Percentiles rank a stretch among this genome's conserved stretches.
These are phyloP conservation scores for Suillus americanus DNA, from an alignment of 768 basidiomycete species.

Conservation along the genomic window DNA sequence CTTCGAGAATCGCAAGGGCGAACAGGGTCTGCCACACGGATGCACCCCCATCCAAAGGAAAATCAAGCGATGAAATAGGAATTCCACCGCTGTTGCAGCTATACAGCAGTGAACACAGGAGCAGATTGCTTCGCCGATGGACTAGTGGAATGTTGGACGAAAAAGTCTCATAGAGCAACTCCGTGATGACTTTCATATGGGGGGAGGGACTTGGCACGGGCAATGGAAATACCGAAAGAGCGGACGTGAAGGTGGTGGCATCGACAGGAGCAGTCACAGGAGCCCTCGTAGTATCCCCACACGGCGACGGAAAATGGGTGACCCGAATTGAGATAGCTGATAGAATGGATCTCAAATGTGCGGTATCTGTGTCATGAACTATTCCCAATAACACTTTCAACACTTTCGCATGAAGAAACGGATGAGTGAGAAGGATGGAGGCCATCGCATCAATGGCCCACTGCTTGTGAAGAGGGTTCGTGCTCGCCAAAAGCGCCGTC, in stretches of 20 bases:
- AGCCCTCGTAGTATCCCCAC: background rate
- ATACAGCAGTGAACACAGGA: background rate
- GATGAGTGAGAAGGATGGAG: conserved; percentile 32
- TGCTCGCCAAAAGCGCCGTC: conserved; percentile 35
- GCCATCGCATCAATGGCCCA: conserved; percentile 36
- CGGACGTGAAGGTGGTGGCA: background rate
- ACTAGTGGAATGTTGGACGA: conserved; percentile 23
- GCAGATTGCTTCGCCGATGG: conserved; percentile 39
- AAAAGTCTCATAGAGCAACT: conserved; percentile 19
- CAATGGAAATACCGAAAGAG: background rate
- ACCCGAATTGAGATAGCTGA: conserved; percentile 2
- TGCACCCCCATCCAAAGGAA: conserved; percentile 1
- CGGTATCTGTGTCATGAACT: background rate
- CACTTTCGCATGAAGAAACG: conserved; percentile 35
- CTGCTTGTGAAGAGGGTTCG: conserved; percentile 26
- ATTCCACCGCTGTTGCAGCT: background rate
- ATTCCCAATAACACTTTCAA: conserved; percentile 24
- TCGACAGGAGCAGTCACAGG: background rate
- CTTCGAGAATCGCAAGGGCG: conserved; percentile 40
- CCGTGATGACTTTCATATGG: background rate
- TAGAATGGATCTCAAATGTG: background rate
- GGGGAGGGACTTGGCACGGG: too few relatives aligned
- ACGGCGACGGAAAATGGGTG: background rate
- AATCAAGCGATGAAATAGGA: background rate
- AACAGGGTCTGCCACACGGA: conserved; percentile 43